Evolutionary conservation across 192 early-diverging fungal genomes (phyloP).

Genomic region (Coemansia sp.): DNA sequence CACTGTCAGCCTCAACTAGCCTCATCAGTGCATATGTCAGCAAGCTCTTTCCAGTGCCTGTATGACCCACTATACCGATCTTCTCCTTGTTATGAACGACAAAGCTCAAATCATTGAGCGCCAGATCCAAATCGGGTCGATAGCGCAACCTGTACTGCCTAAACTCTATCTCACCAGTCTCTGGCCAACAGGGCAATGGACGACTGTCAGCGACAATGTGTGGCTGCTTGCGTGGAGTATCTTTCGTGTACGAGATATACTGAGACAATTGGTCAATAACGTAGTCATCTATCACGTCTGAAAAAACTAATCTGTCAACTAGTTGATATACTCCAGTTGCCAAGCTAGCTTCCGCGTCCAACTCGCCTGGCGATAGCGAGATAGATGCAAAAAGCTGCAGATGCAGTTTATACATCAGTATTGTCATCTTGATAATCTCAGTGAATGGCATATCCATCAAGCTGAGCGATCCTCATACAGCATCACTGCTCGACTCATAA

Average conservation of each 20-base stretch:
- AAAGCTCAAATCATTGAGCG: slow-evolving; percentile 53
- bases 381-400: neutral
- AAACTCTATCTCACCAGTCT: slow-evolving; percentile 66
- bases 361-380: slow-evolving; percentile 8
- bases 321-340: neutral
- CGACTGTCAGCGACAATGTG: slow-evolving; percentile 59
- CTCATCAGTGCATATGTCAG: slow-evolving; percentile 69
- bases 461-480: neutral
- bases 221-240: slow-evolving; percentile 58
- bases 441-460: neutral
- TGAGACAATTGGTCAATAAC: neutral
- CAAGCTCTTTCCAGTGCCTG: slow-evolving; percentile 73
- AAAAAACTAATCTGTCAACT: too few species aligned
- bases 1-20: slow-evolving; percentile 60
- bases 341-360: slow-evolving; percentile 2
- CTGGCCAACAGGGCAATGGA: slow-evolving; percentile 64
- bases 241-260: neutral
- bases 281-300: neutral
- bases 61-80: slow-evolving; percentile 84
- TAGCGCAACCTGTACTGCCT: slow-evolving; percentile 23
- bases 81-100: slow-evolving; percentile 63
- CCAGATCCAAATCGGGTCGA: slow-evolving; percentile 1
- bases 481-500: too few species aligned
- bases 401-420: slow-evolving; percentile 10
- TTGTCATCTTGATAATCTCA: neutral